These are phyloP conservation scores for Synchytrium microbalum DNA, from an alignment of 371 early-diverging fungal species.

Conservation along the genomic window DNA sequence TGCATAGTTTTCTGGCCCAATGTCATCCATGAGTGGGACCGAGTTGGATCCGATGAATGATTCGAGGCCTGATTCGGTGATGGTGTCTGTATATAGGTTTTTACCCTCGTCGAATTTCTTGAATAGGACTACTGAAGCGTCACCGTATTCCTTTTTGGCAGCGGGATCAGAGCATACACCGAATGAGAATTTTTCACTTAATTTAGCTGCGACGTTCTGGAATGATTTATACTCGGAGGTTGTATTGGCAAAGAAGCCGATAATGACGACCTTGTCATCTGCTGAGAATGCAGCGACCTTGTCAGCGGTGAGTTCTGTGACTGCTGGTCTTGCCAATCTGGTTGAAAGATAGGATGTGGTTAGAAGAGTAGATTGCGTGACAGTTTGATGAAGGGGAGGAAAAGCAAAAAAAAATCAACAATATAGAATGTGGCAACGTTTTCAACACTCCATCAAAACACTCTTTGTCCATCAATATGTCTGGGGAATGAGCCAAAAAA, in stretches of 20 bases:
- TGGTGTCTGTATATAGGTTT: conserved; percentile 50
- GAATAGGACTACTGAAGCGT: conserved; percentile 70
- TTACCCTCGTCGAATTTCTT: conserved; percentile 86
- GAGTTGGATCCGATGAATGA: conserved; percentile 65
- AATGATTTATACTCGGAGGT: conserved; percentile 55
- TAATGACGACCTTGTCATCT: conserved; percentile 78
- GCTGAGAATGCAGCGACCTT: conserved; percentile 62
- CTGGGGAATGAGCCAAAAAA: no score
- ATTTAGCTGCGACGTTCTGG: conserved; percentile 56
- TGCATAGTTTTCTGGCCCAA: conserved; percentile 78
- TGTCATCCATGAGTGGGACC: conserved; percentile 81
- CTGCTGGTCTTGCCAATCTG: not conserved
- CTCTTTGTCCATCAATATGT: no score
- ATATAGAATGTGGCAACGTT: no score
- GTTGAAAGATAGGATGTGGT: no score
- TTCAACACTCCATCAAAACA: no score
- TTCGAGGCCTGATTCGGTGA: conserved; percentile 41
- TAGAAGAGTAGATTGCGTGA: no score
- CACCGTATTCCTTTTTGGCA: conserved; percentile 39
- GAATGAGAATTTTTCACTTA: conserved; percentile 78
- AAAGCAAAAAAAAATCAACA: no score
- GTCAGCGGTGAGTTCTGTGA: conserved; percentile 40
- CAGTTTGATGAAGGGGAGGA: no score
- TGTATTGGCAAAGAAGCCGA: conserved; percentile 63
- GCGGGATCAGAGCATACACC: conserved; percentile 61